Evolutionary conservation across 2,329 filamentous ascomycete species (phyloP).

Genomic region (Pseudocercospora pini-densiflorae): DNA sequence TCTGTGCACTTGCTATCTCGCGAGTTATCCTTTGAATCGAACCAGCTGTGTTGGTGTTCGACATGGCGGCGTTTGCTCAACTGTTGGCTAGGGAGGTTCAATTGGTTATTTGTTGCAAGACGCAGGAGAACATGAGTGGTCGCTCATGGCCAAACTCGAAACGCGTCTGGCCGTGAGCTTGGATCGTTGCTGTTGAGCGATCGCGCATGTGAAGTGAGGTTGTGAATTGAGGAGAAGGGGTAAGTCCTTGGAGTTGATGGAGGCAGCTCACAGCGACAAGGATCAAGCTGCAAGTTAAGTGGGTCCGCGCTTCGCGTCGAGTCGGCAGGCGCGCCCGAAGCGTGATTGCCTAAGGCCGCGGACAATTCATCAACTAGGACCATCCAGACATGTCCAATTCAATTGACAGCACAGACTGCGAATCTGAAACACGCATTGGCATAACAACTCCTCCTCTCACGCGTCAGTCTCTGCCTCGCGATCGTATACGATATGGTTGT

Average conservation of each 20-base stretch:
- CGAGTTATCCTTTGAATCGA: conserved; percentile 47
- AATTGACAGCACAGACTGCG: not conserved
- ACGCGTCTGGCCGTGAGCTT: not conserved
- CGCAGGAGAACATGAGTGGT: not conserved
- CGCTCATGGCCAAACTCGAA: not conserved
- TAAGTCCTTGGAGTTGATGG: not conserved
- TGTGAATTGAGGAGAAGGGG: conserved; percentile 1
- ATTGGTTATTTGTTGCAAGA: not conserved
- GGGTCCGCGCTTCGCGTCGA: not conserved
- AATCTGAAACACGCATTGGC: not conserved
- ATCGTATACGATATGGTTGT: conserved; percentile 71
- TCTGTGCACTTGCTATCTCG: conserved; percentile 87
- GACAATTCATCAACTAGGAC: not conserved
- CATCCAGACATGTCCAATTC: not conserved
- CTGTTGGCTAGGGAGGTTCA: not conserved
- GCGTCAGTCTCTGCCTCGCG: not conserved
- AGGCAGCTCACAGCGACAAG: not conserved
- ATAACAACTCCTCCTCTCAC: not conserved
- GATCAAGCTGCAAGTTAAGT: not conserved
- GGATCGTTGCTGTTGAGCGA: not conserved
- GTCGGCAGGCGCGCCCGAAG: conserved; percentile 1
- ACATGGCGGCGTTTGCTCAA: conserved; percentile 20
- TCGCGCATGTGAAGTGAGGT: conserved; percentile 2
- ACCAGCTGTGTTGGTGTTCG: conserved; percentile 36
- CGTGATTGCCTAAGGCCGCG: not conserved